phyloP scores from a whole-genome alignment of 352 stramenopile genomes.

The Globisporangium camurandrum region DNA sequence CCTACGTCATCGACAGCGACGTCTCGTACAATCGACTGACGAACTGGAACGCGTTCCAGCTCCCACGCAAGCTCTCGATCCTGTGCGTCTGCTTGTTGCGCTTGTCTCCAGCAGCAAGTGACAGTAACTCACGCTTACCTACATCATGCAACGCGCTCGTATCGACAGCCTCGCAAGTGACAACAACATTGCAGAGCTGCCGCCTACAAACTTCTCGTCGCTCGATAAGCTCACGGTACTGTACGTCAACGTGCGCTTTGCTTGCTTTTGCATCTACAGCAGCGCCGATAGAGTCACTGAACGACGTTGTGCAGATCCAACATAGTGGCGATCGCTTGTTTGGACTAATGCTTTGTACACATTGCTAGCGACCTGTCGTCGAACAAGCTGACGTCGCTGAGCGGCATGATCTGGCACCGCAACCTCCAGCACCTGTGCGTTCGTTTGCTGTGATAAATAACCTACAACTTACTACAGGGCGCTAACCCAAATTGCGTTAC shows the following conservation, averaged over 20 bases:
- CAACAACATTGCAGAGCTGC: constrained; percentile 8
- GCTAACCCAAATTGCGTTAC: background rate
- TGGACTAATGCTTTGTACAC: too few relatives aligned
- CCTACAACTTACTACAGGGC: too few relatives aligned
- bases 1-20: too few relatives aligned
- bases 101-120: too few relatives aligned
- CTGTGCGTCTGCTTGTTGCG: constrained; percentile 1
- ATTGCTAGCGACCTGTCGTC: constrained; percentile 17
- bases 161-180: constrained; percentile 11
- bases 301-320: too few relatives aligned
- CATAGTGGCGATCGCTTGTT: too few relatives aligned
- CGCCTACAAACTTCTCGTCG: constrained; percentile 6
- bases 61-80: constrained; percentile 3
- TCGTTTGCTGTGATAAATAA: too few relatives aligned
- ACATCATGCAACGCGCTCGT: too few relatives aligned
- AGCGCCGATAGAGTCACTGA: background rate
- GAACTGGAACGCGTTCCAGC: constrained; percentile 2
- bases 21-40: constrained; percentile 10
- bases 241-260: constrained; percentile 1
- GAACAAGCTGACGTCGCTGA: constrained; percentile 12
- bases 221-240: constrained; percentile 4
- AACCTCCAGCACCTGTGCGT: constrained; percentile 11
- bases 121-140: too few relatives aligned
- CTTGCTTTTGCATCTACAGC: background rate
- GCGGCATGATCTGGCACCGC: constrained; percentile 13